Evolutionary conservation across 768 basidiomycete genomes (phyloP), one percentile per base, ranked within the genome.

Genomic region (Tubosaeta sp.): DNA sequence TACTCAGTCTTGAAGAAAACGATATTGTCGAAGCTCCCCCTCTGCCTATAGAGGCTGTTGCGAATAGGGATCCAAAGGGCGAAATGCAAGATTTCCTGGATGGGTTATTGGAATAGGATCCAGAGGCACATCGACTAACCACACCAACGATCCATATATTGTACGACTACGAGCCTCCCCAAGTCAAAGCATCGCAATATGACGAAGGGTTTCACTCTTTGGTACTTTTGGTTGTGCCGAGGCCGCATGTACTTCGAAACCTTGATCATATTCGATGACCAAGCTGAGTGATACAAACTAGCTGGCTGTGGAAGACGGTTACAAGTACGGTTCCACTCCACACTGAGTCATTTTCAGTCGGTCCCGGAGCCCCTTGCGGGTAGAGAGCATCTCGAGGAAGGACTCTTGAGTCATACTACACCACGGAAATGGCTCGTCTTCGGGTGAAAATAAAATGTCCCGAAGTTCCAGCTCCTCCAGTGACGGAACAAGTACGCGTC

Each of bases 31-130:
- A 80, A 48, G 81, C 83, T 0, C 83, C 84, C 1, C 80, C 79
- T 5, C 70, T 85, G 10, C 82, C 81, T 0, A 67, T 68, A 0
- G 73, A 73, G 22, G 37, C 33, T 17, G 13, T 48, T 5, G 39
- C 62, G 50, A 71, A 71, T 64, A 71, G 75, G 65, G 45, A 65
- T 43, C 71, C 76, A n/a, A 81, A 79, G 58, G 71, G 69, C 34
- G 76, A 82, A 48, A 82, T 89, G 83, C 78, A 88, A 65, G 84
- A 82, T 39, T 89, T 86, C 59, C 67, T 88, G 27, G 86, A 88
- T 53, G 85, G 86, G 34, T 63, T 88, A 4, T 61, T 88, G 9
- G 65, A 66, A n/a, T 78, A 64, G 71, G 37, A 37, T 6, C 4
- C n/a, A 37, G 10, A 13, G 33, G 22, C 22, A 3, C 22, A 22